Base-by-base conservation (phyloP, 1,139 yeast species). In the Candida glucosophila region DNA sequence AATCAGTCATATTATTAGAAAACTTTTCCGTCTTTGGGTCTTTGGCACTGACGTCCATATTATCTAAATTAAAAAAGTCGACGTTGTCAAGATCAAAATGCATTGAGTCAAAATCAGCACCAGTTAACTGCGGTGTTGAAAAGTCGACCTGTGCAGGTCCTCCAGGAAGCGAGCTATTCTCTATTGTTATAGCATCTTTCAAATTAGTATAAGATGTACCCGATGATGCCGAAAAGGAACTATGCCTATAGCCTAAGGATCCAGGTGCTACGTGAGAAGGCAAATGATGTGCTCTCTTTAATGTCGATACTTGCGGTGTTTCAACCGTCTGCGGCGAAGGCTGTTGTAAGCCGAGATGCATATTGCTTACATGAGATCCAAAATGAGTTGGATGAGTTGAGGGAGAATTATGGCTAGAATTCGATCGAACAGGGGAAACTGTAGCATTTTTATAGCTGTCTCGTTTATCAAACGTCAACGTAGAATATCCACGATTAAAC, bases 151-250 rank as follows among this genome's bases (percentile, higher is more conserved):
- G 82, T 20, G 67, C 67, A 2, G 88, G 77, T 1, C 59, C 66
- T 29, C 63, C 69, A 4, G 33, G 29, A 10, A 46, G 35, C 24
- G 35, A 35, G 13, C 54, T 59, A 22, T 40, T 43, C 20, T 40
- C 44, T 22, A 55, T 51, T 15, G 37, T 31, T 28, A 46, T 31
- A 5, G 64, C 59, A 19, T 72, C 77, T 35, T 62, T 62, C 23
- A 55, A 48, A 23, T 69, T 70, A 3, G 82, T 67, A 43, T 85
- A 85, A 0, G 92, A 73, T 8, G 69, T 55, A 0, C 85, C 74
- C 7, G 83, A 71, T 2, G 85, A 74, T 0, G 95, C 95, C 5
- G 86, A 75, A 45, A 82, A 86, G 2, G 95, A 83, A 16, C 81
- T 78, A 43, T 80, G 90, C 20, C 94, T 43, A 25, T 33, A 39